Conservation (phyloP, 345 rosid genomes). For the Eucalyptus cloeziana region DNA sequence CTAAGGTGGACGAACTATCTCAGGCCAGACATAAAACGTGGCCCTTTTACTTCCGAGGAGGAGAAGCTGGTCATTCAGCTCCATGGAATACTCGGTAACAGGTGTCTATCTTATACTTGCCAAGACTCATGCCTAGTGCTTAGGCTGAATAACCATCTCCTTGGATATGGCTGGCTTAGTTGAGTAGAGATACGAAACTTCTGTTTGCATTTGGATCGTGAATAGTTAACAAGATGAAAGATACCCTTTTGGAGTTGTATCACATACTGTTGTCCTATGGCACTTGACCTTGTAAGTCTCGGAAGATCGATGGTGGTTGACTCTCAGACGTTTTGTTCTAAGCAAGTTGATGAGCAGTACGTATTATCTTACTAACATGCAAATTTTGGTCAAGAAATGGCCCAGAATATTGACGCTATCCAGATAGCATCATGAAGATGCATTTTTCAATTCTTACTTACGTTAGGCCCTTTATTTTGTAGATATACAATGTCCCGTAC, state of each 20-base stretch:
- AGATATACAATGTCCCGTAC: not conserved
- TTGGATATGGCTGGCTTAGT: not conserved
- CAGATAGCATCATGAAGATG: not conserved
- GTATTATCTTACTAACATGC: not conserved
- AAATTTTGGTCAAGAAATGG: not conserved
- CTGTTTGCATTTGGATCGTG: not conserved
- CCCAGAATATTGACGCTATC: not conserved
- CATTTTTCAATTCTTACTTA: not conserved
- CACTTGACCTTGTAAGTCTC: not conserved
- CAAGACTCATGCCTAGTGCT: not conserved
- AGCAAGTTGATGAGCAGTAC: not conserved
- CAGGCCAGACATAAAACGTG: constrained; percentile 89
- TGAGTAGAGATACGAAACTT: not conserved
- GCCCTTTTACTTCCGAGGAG: constrained; percentile 82
- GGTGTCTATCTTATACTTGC: constrained; percentile 14
- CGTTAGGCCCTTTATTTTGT: not conserved
- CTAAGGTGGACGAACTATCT: constrained; percentile 97
- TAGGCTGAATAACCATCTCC: not conserved
- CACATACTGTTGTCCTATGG: not conserved
- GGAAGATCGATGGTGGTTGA: not conserved
- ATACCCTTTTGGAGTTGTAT: not conserved
- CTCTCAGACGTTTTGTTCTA: not conserved
- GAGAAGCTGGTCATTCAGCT: constrained; percentile 92
- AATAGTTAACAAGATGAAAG: not conserved
- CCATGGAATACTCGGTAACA: constrained; percentile 93